phyloP scores from a whole-genome alignment of 495 filamentous ascomycete genomes.

The Penicillium maclennaniae region DNA sequence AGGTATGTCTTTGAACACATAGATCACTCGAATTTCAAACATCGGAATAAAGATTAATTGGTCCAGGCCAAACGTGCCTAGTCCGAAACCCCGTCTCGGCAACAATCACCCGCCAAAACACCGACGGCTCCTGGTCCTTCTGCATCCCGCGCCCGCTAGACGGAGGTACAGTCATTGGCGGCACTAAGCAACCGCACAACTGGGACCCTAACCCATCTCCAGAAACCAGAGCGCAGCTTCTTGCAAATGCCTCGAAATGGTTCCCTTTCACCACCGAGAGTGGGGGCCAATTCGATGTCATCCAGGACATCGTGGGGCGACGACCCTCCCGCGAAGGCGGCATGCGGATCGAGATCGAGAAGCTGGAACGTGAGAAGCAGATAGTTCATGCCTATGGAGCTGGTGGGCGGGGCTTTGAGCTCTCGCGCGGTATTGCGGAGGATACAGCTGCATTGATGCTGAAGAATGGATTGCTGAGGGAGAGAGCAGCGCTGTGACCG shows the following conservation, averaged over 20 bases:
- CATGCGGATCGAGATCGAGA: constrained; percentile 40
- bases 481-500: constrained; percentile 28
- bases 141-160: constrained; percentile 55
- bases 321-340: constrained; percentile 44
- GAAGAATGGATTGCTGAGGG: constrained; percentile 23
- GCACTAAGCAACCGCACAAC: constrained; percentile 57
- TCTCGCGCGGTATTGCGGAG: constrained; percentile 42
- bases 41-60: neutral
- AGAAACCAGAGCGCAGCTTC: constrained; percentile 44
- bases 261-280: constrained; percentile 41
- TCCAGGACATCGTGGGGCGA: constrained; percentile 44
- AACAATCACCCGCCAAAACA: constrained; percentile 58
- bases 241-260: constrained; percentile 43
- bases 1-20: constrained; percentile 26
- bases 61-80: constrained; percentile 40
- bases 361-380: constrained; percentile 16
- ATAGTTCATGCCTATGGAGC: constrained; percentile 63
- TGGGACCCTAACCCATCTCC: constrained; percentile 48
- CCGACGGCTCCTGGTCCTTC: constrained; percentile 58
- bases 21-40: neutral
- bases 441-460: constrained; percentile 33
- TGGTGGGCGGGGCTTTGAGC: constrained; percentile 56
- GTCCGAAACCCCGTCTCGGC: constrained; percentile 44
- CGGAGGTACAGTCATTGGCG: constrained; percentile 60
- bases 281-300: constrained; percentile 39